These are phyloP conservation scores for Ophiognomonia clavigignenti-juglandacearum DNA, from an alignment of 2,329 filamentous ascomycete genomes.

Conservation along the genomic window DNA sequence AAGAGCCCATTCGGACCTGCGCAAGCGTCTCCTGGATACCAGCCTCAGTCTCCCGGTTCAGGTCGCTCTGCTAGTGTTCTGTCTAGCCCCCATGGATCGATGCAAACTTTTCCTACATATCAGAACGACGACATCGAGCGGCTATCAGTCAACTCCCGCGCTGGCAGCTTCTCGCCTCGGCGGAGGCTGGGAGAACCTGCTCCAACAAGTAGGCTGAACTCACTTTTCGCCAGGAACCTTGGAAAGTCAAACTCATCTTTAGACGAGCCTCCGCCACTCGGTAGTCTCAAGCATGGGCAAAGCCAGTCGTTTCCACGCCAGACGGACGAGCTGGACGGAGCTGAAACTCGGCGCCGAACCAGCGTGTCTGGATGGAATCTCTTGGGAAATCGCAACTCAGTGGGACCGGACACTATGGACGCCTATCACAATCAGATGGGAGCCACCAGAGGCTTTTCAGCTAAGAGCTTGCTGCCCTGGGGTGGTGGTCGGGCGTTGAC, in stretches of 20 bases:
- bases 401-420: conserved; percentile 39
- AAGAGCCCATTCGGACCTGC: conserved; percentile 32
- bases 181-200: conserved; percentile 25
- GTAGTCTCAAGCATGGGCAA: conserved; percentile 65
- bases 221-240: conserved; percentile 56
- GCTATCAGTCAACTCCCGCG: conserved; percentile 31
- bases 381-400: conserved; percentile 48
- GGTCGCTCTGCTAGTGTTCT: conserved; percentile 54
- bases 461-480: conserved; percentile 41
- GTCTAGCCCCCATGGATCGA: conserved; percentile 58
- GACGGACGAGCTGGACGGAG: conserved; percentile 49
- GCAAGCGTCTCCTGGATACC: conserved; percentile 33
- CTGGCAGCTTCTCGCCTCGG: conserved; percentile 34
- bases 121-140: conserved; percentile 40
- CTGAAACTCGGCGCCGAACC: conserved; percentile 49
- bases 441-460: conserved; percentile 33
- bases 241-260: conserved; percentile 57
- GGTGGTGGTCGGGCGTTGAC: conserved; percentile 40
- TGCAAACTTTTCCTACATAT: conserved; percentile 50
- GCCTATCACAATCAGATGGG: conserved; percentile 22
- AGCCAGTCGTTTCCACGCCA: conserved; percentile 72
- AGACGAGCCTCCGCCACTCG: conserved; percentile 60
- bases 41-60: conserved; percentile 57
- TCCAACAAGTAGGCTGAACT: conserved; percentile 39
- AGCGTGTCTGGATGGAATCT: conserved; percentile 56